Conservation (phyloP, 805 yeast species). For the Scheffersomyces ergatensis region DNA sequence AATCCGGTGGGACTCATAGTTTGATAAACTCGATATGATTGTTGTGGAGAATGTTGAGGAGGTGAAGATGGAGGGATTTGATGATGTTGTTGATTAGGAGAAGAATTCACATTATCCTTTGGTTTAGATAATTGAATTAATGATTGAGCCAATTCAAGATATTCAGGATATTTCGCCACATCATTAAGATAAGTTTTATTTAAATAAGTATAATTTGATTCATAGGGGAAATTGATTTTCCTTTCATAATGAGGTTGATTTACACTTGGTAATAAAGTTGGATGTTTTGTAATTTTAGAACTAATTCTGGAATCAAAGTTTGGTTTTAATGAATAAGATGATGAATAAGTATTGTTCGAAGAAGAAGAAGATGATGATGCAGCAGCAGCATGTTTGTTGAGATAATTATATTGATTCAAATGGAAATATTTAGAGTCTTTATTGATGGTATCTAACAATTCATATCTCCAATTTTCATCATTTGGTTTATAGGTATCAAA, state of each 20-base stretch:
- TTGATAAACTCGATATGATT: slow-evolving; percentile 5
- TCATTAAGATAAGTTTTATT: slow-evolving; percentile 47
- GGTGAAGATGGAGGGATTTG: not conserved
- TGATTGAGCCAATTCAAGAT: slow-evolving; percentile 45
- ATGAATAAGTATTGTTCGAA: not conserved
- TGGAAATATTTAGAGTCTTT: slow-evolving; percentile 22
- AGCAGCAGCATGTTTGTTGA: slow-evolving; percentile 15
- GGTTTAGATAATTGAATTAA: slow-evolving; percentile 32
- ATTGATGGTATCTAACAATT: slow-evolving; percentile 33
- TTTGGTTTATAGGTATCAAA: slow-evolving; percentile 45
- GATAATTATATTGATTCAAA: slow-evolving; percentile 27
- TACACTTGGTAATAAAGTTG: slow-evolving; percentile 11
- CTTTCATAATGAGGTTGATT: slow-evolving; percentile 19
- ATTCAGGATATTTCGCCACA: slow-evolving; percentile 47
- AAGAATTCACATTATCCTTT: slow-evolving; percentile 4
- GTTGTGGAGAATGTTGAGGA: slow-evolving; percentile 5
- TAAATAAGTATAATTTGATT: slow-evolving; percentile 51
- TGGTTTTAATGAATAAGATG: slow-evolving; percentile 21
- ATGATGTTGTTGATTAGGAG: slow-evolving; percentile 4
- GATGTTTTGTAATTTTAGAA: slow-evolving; percentile 16
- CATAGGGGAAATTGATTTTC: slow-evolving; percentile 51
- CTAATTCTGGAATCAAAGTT: slow-evolving; percentile 36
- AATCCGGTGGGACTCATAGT: not conserved
- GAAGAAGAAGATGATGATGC: slow-evolving; percentile 3
- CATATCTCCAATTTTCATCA: slow-evolving; percentile 44